Evolutionary conservation across 129 eudicot genomes (phyloP).

Genomic region (Flaveria bidentis): DNA sequence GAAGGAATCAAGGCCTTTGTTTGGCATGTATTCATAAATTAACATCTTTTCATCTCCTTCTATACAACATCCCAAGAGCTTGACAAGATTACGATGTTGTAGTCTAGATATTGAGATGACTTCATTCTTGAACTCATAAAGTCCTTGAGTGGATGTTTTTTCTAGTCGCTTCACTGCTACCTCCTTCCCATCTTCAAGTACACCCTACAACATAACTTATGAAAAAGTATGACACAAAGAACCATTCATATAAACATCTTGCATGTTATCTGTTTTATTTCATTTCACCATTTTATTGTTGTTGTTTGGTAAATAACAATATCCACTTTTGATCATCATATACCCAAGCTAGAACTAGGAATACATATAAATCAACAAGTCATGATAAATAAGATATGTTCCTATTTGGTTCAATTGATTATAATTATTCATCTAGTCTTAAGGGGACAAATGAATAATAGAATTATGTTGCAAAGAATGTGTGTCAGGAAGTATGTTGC

Average conservation of each 20-base stretch:
- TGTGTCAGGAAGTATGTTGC: neutral
- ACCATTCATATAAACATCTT: neutral
- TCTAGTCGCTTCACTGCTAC: constrained; percentile 54
- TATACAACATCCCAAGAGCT: constrained; percentile 20
- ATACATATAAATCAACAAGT: no score
- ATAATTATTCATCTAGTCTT: no score
- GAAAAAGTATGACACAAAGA: neutral
- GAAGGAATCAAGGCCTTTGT: constrained; percentile 35
- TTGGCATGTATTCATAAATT: no score
- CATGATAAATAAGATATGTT: no score
- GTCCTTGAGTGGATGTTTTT: neutral
- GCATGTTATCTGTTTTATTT: neutral
- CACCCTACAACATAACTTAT: constrained; percentile 25
- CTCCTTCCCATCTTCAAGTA: constrained; percentile 27
- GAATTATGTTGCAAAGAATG: neutral
- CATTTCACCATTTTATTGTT: neutral
- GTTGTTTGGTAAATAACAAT: no score
- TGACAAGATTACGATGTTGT: neutral
- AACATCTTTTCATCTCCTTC: constrained; percentile 35
- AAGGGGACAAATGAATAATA: no score
- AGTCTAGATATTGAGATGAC: neutral
- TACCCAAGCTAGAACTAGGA: neutral
- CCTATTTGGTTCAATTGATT: no score
- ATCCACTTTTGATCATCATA: neutral
- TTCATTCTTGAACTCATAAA: neutral